A percentile compares a stretch with the other conserved stretches of the same genome.
Conservation (phyloP, 345 rosid genomes). For the Eucalyptus polyanthemos region DNA sequence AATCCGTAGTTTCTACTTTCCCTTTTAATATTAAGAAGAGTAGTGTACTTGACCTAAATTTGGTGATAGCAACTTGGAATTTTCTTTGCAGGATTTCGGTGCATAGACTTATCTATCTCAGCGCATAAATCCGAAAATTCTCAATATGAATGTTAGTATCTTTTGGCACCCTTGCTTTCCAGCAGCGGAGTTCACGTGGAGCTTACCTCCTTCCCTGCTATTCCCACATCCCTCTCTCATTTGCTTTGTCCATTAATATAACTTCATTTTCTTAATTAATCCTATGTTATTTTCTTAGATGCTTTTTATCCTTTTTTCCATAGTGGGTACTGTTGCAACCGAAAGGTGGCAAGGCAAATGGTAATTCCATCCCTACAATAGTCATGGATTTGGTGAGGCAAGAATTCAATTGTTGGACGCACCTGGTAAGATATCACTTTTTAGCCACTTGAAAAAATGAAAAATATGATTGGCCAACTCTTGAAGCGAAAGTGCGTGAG, state of each 20-base stretch:
- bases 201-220: neutral
- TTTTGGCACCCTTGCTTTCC: slow-evolving; percentile 4
- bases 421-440: too few relatives aligned
- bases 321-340: neutral
- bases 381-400: neutral
- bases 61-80: too few relatives aligned
- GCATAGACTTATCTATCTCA: too few relatives aligned
- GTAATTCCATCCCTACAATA: neutral
- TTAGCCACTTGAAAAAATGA: too few relatives aligned
- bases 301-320: neutral
- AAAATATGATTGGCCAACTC: too few relatives aligned
- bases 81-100: too few relatives aligned
- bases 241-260: slow-evolving; percentile 21
- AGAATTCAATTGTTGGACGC: neutral
- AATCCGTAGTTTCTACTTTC: too few relatives aligned
- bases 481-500: too few relatives aligned
- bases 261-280: neutral
- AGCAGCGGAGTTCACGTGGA: neutral
- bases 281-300: neutral
- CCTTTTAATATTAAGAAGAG: too few relatives aligned
- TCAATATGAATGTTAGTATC: too few relatives aligned
- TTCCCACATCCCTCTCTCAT: slow-evolving; percentile 12
- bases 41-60: too few relatives aligned
- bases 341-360: neutral
- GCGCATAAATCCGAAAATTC: too few relatives aligned